These are phyloP conservation scores for Cynara cardunculus DNA, from an alignment of 129 eudicot species.

Conservation along the genomic window DNA sequence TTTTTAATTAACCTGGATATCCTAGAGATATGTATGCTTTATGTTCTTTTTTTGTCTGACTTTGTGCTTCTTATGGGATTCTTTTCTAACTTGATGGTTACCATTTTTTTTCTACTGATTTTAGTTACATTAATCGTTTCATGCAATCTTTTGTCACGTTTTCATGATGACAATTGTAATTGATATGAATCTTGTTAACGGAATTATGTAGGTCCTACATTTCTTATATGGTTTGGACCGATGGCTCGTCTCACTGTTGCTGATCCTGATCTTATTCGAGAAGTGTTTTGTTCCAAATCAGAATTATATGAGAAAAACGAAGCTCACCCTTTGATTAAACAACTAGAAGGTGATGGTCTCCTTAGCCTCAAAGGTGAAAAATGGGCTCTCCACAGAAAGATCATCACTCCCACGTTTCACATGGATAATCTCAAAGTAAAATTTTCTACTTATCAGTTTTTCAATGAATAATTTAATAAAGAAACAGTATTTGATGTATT, in stretches of 20 bases:
- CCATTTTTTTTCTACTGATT: constrained; percentile 1
- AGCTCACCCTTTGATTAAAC: constrained; percentile 68
- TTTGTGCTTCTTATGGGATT: constrained; percentile 10
- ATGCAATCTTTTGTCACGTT: constrained; percentile 8
- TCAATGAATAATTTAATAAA: neutral
- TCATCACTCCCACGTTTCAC: constrained; percentile 86
- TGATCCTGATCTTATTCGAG: constrained; percentile 82
- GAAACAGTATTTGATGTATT: neutral
- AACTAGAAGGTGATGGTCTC: constrained; percentile 91
- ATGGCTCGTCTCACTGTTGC: constrained; percentile 64
- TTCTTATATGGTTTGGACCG: constrained; percentile 92
- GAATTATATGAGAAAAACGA: constrained; percentile 81
- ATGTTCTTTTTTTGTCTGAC: constrained; percentile 4
- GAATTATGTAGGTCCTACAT: constrained; percentile 54
- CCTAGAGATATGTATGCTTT: constrained; percentile 3
- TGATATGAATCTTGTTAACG: neutral
- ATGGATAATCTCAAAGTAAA: constrained; percentile 87
- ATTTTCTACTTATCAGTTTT: neutral
- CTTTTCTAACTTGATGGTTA: constrained; percentile 20
- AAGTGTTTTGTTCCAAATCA: constrained; percentile 71
- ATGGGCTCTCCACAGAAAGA: constrained; percentile 95
- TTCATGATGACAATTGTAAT: neutral
- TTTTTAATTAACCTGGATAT: too few relatives aligned
- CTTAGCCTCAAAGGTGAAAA: constrained; percentile 84
- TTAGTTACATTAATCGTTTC: neutral